Percentiles rank a stretch among this genome's conserved stretches.
Conservation (phyloP, 1,284 basidiomycete species). For the Ceratobasidium sp. region DNA sequence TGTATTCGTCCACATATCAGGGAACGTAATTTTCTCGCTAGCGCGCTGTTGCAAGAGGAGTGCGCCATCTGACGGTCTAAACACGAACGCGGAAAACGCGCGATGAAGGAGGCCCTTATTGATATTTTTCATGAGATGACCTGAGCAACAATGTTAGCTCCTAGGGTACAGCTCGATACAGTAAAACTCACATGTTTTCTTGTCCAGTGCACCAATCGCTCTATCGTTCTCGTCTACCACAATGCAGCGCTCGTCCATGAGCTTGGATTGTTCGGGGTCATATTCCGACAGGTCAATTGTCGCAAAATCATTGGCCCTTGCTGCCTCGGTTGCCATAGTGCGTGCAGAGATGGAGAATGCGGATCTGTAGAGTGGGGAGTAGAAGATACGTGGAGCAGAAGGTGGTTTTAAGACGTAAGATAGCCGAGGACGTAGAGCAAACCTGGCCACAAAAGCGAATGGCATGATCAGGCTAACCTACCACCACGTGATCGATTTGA, state of each 20-base stretch:
- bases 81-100: slow-evolving; percentile 98
- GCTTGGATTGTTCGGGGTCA: slow-evolving; percentile 83
- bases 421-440: slow-evolving; percentile 18
- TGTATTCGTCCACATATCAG: slow-evolving; percentile 99
- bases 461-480: slow-evolving; percentile 27
- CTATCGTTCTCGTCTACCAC: slow-evolving; percentile 92
- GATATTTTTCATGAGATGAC: slow-evolving; percentile 98
- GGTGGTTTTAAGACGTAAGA: not conserved
- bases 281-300: slow-evolving; percentile 81
- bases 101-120: slow-evolving; percentile 95
- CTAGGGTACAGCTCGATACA: not conserved
- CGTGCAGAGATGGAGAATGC: slow-evolving; percentile 6
- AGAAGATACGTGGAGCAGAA: not conserved
- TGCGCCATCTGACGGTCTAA: slow-evolving; percentile 93
- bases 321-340: slow-evolving; percentile 43
- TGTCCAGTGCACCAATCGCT: slow-evolving; percentile 91
- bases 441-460: slow-evolving; percentile 44
- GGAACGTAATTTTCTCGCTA: slow-evolving; percentile 99
- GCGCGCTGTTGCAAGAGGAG: slow-evolving; percentile 97
- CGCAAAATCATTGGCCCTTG: slow-evolving; percentile 61
- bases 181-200: slow-evolving; percentile 89
- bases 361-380: not conserved
- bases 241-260: slow-evolving; percentile 99
- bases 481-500: not conserved
- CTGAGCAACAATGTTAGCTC: slow-evolving; percentile 61